phyloP scores from a whole-genome alignment of 371 early-diverging fungal genomes.

The Choanephora cucurbitarum region DNA sequence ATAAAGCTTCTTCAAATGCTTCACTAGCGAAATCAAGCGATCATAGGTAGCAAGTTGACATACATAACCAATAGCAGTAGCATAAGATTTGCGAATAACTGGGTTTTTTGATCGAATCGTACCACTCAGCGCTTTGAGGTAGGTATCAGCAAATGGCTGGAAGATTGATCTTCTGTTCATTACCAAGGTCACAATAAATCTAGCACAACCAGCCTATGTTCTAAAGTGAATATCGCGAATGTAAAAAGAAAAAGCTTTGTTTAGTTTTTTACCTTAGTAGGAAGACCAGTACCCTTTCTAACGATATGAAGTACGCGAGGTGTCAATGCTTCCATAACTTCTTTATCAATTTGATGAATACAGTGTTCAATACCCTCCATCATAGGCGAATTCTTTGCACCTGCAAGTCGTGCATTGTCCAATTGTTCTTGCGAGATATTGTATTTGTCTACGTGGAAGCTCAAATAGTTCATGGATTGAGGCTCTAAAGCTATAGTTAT shows the following conservation, averaged over 20 bases:
- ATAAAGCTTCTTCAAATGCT: constrained; percentile 72
- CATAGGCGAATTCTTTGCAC: constrained; percentile 77
- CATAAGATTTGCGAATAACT: constrained; percentile 82
- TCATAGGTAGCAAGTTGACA: constrained; percentile 63
- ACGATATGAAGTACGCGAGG: constrained; percentile 73
- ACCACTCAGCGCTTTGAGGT: constrained; percentile 77
- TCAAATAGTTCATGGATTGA: constrained; percentile 77
- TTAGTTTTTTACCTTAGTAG: constrained; percentile 71
- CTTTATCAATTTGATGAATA: constrained; percentile 75
- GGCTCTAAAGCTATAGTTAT: constrained; percentile 48
- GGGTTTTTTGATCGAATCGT: constrained; percentile 78
- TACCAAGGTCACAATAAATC: constrained; percentile 77
- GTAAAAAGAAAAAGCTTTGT: neutral
- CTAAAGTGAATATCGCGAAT: constrained; percentile 18
- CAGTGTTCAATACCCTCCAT: constrained; percentile 84
- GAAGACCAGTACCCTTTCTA: constrained; percentile 84
- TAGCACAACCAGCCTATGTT: constrained; percentile 81
- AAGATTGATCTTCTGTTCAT: constrained; percentile 66
- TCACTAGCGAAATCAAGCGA: constrained; percentile 65
- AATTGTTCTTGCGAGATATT: constrained; percentile 88
- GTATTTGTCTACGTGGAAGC: constrained; percentile 89
- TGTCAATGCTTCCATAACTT: constrained; percentile 63
- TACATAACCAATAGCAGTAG: constrained; percentile 83
- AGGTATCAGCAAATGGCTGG: constrained; percentile 59
- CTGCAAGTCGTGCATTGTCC: constrained; percentile 72